Evolutionary conservation across 2,329 filamentous ascomycete species (phyloP).

Genomic region (Exophiala viscosa): DNA sequence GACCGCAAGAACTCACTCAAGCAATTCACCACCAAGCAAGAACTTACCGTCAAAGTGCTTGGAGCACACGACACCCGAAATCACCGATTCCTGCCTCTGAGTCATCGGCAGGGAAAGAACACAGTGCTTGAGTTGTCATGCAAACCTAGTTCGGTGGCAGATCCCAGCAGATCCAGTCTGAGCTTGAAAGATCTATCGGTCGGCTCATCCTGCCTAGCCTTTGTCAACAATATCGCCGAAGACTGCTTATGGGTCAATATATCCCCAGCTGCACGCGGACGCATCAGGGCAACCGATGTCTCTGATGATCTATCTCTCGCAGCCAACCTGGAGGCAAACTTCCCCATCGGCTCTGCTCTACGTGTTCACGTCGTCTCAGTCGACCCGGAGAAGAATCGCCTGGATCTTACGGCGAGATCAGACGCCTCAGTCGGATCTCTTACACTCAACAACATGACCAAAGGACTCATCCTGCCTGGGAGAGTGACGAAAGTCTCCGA

Average conservation of each 20-base stretch:
- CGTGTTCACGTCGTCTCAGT: slow-evolving; percentile 73
- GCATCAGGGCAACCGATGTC: slow-evolving; percentile 76
- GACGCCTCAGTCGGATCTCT: slow-evolving; percentile 55
- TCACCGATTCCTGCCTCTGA: slow-evolving; percentile 86
- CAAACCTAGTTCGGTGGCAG: slow-evolving; percentile 59
- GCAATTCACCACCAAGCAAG: slow-evolving; percentile 67
- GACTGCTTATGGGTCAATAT: slow-evolving; percentile 87
- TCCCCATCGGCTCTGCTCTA: slow-evolving; percentile 85
- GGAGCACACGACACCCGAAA: slow-evolving; percentile 87
- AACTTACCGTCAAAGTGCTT: slow-evolving; percentile 71
- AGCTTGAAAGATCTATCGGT: slow-evolving; percentile 68
- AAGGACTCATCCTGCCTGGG: slow-evolving; percentile 76
- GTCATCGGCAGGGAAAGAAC: slow-evolving; percentile 74
- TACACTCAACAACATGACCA: slow-evolving; percentile 67
- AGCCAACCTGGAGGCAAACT: slow-evolving; percentile 71
- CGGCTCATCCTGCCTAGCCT: slow-evolving; percentile 72
- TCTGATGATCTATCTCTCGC: slow-evolving; percentile 81
- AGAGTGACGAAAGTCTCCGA: slow-evolving; percentile 83
- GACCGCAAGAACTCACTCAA: slow-evolving; percentile 77
- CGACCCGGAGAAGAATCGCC: slow-evolving; percentile 66
- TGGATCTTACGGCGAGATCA: slow-evolving; percentile 80
- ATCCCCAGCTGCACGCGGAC: slow-evolving; percentile 80
- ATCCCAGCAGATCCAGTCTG: slow-evolving; percentile 59
- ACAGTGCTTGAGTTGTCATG: slow-evolving; percentile 81
- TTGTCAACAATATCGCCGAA: slow-evolving; percentile 82